Evolutionary conservation across 2,329 filamentous ascomycete genomes (phyloP), one percentile per base, ranked within the genome.

Genomic region (Apiospora arundinis): DNA sequence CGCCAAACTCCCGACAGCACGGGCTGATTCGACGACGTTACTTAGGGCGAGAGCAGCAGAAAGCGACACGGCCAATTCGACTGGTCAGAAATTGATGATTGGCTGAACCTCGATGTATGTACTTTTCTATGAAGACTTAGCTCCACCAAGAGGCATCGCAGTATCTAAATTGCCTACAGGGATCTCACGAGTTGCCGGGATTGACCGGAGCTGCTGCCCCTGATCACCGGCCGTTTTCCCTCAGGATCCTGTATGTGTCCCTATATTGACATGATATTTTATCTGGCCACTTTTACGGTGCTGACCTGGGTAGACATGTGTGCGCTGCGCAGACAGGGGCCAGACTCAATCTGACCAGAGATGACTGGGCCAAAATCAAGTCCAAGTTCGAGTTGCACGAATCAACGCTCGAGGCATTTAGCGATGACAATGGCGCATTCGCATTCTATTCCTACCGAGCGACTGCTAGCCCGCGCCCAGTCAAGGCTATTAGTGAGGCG

Each of bases 371-470:
- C 18, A 63, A 63, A 8, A 63, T 63, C 32, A 40, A 8, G 18
- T 23, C 32, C 1, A 1, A 32, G 11, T 40, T 40, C 32, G 56
- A 23, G 28, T 32, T 56, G 37, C 56, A 63, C 18, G 52, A 60
- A 37, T 60, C 25, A 14, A 32, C 52, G 16, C 14, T 9, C 14
- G 25, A 60, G 25, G 52, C 52, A 14, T 60, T 60, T 16, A 6
- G 18, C 18, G 52, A 63, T 40, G 32, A 63, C 18, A 63, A 63
- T 63, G 56, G 56, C n/a, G 56, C 56, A n/a, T 63, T 40, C 18
- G 21, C 18, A 21, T 63, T 12, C 8, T 40, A 37, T n/a, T 37
- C 28, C 7, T 60, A 60, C 11, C 28, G 28, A n/a, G 16, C 28
- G 16, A 16, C 18, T n/a, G 25, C 28, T 28, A 18, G 4, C 7